phyloP scores from a whole-genome alignment of 345 rosid genomes.

The Gossypium mustelinum region DNA sequence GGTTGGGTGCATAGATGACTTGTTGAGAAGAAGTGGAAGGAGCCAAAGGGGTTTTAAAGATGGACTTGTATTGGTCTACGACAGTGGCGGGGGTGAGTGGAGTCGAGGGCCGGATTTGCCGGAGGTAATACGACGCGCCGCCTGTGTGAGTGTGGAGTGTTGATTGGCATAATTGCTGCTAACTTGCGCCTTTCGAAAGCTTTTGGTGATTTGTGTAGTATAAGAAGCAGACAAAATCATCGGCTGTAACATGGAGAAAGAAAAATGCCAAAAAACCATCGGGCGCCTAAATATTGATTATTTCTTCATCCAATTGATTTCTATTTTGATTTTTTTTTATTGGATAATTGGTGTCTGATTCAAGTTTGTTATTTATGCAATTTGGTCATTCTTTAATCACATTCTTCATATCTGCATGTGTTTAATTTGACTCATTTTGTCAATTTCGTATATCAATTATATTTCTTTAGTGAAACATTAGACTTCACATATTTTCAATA shows the following conservation, averaged over 20 bases:
- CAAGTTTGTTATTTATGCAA: no score
- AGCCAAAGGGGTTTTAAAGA: constrained; percentile 48
- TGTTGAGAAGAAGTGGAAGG: constrained; percentile 74
- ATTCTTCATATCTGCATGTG: no score
- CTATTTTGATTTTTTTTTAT: no score
- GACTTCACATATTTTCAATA: no score
- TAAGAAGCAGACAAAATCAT: constrained; percentile 21
- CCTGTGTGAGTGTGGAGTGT: constrained; percentile 67
- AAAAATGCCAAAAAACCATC: neutral
- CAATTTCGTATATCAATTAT: no score
- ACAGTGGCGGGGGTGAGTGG: constrained; percentile 60
- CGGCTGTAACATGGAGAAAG: constrained; percentile 8
- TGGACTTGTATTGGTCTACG: constrained; percentile 63
- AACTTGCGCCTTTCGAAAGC: neutral
- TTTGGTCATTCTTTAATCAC: no score
- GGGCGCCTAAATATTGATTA: constrained; percentile 7
- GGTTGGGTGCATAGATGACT: constrained; percentile 72
- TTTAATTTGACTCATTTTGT: no score
- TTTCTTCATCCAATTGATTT: no score
- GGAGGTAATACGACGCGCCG: constrained; percentile 74
- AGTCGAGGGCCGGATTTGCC: constrained; percentile 69
- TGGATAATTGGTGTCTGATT: no score
- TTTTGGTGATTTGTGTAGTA: neutral
- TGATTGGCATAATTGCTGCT: constrained; percentile 10
- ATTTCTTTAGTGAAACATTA: no score